Base-by-base conservation (phyloP, 2,329 filamentous ascomycete genomes). In the Pseudogymnoascus sp. region DNA sequence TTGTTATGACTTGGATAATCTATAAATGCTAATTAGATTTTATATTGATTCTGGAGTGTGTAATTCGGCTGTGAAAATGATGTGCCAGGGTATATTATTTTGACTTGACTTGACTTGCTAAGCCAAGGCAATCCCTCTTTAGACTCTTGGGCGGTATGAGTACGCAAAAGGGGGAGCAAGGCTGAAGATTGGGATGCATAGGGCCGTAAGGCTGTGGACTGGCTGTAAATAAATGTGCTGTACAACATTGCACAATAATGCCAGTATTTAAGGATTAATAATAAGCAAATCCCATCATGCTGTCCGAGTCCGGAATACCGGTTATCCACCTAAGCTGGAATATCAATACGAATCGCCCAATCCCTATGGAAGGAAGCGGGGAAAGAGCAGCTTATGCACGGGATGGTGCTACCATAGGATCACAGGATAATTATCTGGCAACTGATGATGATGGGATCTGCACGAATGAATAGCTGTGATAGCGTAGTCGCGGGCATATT, bases 381-480 rank as follows among this genome's bases (percentile, higher is more conserved):
- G 50, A 33, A 56, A 11, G n/a, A 2, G 12, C 28, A 56, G 50
- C 28, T 56, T 56, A 56, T 56, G 50, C 50, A 56, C 16, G 50
- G 50, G 50, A 56, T 33, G 6, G 50, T 33, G 50, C n/a, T 56
- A 14, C 16, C 50, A 33, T 56, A 56, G 50, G 50, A 12, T 16
- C 44, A 25, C n/a, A 18, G n/a, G 25, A 31, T 33, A 33, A 23
- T 5, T 35, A 56, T 56, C 50, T 56, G 10, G 28, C n/a, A 56
- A 21, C 14, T 33, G 47, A 7, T 18, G 23, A 53, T 53, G 28
- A 56, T 21, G 50, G 28, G 50, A 56, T 56, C 50, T 28, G 16
- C 50, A 56, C 50, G 47, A 56, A 56, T 56, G 50, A 35, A 56
- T 33, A 28, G 28, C 28, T 56, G 28, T 56, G 50, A 56, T 56